Percentiles rank a stretch among this genome's conserved stretches.
Evolutionary conservation across 139 green algal genomes (phyloP).

Genomic region (Zygnema circumcarinatum): DNA sequence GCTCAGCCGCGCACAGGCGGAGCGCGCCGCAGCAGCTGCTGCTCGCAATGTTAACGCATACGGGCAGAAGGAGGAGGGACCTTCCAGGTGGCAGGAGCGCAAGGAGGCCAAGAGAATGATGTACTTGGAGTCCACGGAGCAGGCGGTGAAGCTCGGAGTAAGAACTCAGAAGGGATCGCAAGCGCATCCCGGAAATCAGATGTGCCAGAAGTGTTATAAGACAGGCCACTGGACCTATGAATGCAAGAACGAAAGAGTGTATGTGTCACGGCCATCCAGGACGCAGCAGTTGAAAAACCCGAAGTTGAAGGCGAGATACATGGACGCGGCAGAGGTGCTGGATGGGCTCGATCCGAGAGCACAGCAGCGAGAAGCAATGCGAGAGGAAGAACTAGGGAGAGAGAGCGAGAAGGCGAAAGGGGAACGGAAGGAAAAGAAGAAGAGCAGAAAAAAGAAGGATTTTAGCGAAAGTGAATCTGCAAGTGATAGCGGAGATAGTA

Average conservation of each 20-base stretch:
- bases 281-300: slow-evolving; percentile 57
- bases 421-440: slow-evolving; percentile 7
- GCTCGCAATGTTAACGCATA: slow-evolving; percentile 60
- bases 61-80: slow-evolving; percentile 60
- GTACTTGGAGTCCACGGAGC: slow-evolving; percentile 60
- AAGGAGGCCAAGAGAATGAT: slow-evolving; percentile 61
- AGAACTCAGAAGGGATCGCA: neutral
- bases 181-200: slow-evolving; percentile 40
- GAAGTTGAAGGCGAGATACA: slow-evolving; percentile 1
- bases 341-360: neutral
- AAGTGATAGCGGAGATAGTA: slow-evolving; percentile 31
- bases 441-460: neutral
- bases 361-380: neutral
- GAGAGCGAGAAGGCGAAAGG: neutral
- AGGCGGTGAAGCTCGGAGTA: slow-evolving; percentile 47
- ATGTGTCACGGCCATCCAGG: slow-evolving; percentile 43
- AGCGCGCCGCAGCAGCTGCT: slow-evolving; percentile 33
- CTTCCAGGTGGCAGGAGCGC: slow-evolving; percentile 56
- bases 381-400: slow-evolving; percentile 39
- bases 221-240: slow-evolving; percentile 62
- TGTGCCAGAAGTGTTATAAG: slow-evolving; percentile 62
- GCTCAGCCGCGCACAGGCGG: slow-evolving; percentile 3
- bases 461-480: slow-evolving; percentile 38
- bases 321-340: slow-evolving; percentile 9
- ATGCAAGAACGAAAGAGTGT: slow-evolving; percentile 62